phyloP scores from a whole-genome alignment of 2,329 filamentous ascomycete genomes.

The Botrytis aclada region DNA sequence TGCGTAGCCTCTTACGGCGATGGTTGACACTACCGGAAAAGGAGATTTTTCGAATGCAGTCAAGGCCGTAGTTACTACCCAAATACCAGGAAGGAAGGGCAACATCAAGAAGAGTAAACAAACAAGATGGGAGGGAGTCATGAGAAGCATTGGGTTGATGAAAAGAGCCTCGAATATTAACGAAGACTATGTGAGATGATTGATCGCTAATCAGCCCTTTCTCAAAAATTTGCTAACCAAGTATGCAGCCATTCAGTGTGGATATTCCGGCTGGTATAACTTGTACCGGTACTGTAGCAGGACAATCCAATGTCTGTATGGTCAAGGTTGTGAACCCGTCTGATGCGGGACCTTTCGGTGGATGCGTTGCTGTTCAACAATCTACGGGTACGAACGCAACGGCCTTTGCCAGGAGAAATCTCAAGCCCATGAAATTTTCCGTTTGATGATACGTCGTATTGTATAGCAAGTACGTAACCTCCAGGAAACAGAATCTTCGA shows the following conservation, averaged over 20 bases:
- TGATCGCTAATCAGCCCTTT: too few relatives aligned
- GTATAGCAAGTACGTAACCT: not conserved
- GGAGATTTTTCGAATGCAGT: constrained; percentile 41
- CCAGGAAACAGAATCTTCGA: not conserved
- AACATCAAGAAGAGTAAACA: constrained; percentile 36
- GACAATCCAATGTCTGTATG: constrained; percentile 41
- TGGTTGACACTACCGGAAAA: constrained; percentile 53
- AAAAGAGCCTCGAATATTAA: constrained; percentile 26
- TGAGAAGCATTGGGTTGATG: constrained; percentile 20
- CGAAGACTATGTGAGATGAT: constrained; percentile 38
- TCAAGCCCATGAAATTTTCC: not conserved
- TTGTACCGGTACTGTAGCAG: constrained; percentile 41
- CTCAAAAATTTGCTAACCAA: not conserved
- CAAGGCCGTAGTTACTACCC: constrained; percentile 34
- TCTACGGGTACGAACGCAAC: constrained; percentile 18
- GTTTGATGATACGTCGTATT: not conserved
- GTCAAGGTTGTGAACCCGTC: constrained; percentile 45
- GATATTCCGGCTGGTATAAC: constrained; percentile 41
- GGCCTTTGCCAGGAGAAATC: constrained; percentile 7
- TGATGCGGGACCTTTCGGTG: constrained; percentile 43
- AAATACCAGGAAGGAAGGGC: constrained; percentile 41
- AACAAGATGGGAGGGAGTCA: constrained; percentile 23
- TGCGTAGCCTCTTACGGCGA: constrained; percentile 23
- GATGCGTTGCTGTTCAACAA: constrained; percentile 42
- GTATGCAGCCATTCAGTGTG: constrained; percentile 36